Evolutionary conservation across 2,329 filamentous ascomycete genomes (phyloP).

Genomic region (Atkinsonella hypoxylon): DNA sequence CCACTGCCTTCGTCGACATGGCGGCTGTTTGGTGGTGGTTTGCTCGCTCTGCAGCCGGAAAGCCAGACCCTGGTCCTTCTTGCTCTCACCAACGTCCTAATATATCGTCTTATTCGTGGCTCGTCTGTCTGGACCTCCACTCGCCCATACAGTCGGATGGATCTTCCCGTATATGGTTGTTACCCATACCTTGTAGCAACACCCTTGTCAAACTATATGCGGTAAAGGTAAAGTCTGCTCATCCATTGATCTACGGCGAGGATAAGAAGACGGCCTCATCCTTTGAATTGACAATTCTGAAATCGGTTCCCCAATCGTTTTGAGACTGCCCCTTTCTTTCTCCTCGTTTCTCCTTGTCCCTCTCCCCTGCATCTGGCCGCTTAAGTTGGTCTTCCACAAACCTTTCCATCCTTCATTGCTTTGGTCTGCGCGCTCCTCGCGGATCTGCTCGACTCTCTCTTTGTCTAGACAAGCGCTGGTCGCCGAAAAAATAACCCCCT

Average conservation of each 20-base stretch:
- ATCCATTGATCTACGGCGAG: constrained; percentile 6
- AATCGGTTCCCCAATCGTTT: constrained; percentile 14
- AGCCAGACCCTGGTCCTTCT: background rate
- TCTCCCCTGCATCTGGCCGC: constrained; percentile 6
- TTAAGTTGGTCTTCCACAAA: constrained; percentile 1
- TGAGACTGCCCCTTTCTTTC: constrained; percentile 5
- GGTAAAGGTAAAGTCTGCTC: background rate
- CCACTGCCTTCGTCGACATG: background rate
- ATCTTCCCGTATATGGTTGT: background rate
- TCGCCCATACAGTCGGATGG: background rate
- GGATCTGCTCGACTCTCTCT: background rate
- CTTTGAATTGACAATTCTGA: constrained; percentile 14
- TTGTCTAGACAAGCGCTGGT: constrained; percentile 4
- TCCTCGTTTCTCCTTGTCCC: constrained; percentile 4
- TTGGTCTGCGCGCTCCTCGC: background rate
- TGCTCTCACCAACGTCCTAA: too few relatives aligned
- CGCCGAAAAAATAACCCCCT: background rate
- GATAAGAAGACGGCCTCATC: constrained; percentile 19
- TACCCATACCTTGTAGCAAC: background rate
- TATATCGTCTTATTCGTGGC: background rate
- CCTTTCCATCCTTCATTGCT: background rate
- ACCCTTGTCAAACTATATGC: background rate
- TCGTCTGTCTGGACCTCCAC: background rate
- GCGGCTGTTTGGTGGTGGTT: constrained; percentile 1
- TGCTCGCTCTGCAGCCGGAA: background rate